These are phyloP conservation scores for Aspergillus biplanus DNA, from an alignment of 495 filamentous ascomycete species.

Conservation along the genomic window DNA sequence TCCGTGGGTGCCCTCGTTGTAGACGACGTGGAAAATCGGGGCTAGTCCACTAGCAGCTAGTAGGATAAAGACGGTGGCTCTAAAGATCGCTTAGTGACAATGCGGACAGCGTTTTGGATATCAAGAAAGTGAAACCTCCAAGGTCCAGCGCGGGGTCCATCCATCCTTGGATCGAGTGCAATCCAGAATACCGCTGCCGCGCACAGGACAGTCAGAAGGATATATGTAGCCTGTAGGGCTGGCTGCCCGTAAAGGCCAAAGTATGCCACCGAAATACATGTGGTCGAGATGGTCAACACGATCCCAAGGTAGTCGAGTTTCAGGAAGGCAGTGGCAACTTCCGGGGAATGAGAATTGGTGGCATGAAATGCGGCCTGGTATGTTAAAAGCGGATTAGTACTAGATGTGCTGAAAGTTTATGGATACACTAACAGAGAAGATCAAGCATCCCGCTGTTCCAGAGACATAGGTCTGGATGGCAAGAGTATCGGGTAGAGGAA, in stretches of 20 bases:
- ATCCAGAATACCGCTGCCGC: not conserved
- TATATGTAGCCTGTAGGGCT: not conserved
- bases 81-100: not conserved
- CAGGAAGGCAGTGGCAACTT: conserved; percentile 6
- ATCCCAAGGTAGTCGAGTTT: conserved; percentile 14
- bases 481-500: not conserved
- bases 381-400: not conserved
- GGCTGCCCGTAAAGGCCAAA: not conserved
- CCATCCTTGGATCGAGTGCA: not conserved
- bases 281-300: conserved; percentile 10
- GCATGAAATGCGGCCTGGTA: not conserved
- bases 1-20: not conserved
- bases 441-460: conserved; percentile 11
- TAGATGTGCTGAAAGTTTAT: not conserved
- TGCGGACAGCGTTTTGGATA: not conserved
- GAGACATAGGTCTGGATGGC: conserved; percentile 7
- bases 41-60: not conserved
- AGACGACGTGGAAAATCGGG: not conserved
- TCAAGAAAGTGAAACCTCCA: not conserved
- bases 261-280: not conserved
- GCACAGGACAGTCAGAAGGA: not conserved
- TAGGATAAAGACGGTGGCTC: not conserved
- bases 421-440: conserved; percentile 1
- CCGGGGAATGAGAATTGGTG: conserved; percentile 1
- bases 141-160: not conserved